Evolutionary conservation across 805 yeast species (phyloP), one percentile per base, ranked within the genome.

Genomic region (Zygosaccharomyces rouxii): DNA sequence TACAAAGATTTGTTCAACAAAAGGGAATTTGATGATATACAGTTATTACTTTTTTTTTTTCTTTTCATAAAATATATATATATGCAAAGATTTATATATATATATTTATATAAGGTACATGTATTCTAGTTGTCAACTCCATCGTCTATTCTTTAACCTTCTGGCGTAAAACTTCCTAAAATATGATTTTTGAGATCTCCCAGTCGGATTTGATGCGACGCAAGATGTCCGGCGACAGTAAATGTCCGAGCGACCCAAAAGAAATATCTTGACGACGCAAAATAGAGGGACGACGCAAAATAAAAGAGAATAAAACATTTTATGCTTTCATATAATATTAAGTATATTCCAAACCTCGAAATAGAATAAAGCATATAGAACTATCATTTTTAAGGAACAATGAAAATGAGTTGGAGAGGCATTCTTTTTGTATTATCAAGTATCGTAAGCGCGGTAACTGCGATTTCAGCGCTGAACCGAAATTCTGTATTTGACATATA

Each of bases 101-200:
- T 10, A 47, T 16, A 35, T 47, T 46, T 44, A 49, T 52, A 52
- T 45, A 57, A 46, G 53, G 55, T 55, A 50, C 53, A 45, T 54
- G 57, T 52, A 57, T 47, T 57, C 53, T 57, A 56, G 55, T 56
- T 56, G 47, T 53, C 42, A 38, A 44, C 19, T 28, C 40, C 26
- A 49, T 37, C 49, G 54, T 44, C 35, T 48, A 41, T 35, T 33
- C 14, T 14, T 7, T 14, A 5, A 13, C 4, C 7, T 30, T 9
- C 16, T n/a, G n/a, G n/a, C n/a, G n/a, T n/a, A n/a, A n/a, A n/a
- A n/a, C n/a, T n/a, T n/a, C n/a, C n/a, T n/a, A n/a, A n/a, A n/a
- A n/a, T n/a, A n/a, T n/a, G n/a, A n/a, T n/a, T n/a, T n/a, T n/a
- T n/a, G n/a, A n/a, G n/a, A n/a, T n/a, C n/a, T n/a, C n/a, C n/a